phyloP scores from a whole-genome alignment of 176 grass and related monocot species.

The Secale cereale region DNA sequence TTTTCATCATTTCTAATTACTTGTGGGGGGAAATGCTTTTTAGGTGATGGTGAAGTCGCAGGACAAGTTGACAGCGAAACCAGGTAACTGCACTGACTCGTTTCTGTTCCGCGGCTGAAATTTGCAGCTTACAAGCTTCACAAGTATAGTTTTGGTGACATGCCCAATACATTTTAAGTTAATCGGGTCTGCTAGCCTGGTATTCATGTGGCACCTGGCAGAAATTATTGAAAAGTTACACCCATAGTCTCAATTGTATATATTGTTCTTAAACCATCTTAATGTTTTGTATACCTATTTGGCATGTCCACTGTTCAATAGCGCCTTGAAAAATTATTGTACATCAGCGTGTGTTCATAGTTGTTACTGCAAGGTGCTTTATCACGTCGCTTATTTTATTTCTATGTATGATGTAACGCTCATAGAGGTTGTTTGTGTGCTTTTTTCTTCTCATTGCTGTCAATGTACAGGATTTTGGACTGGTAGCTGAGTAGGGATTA shows the following conservation, averaged over 20 bases:
- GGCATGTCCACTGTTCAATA: neutral
- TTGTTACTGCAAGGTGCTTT: neutral
- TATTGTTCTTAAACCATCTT: neutral
- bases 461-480: neutral
- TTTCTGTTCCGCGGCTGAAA: constrained; percentile 10
- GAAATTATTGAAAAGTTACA: neutral
- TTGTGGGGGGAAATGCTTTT: neutral
- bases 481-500: neutral
- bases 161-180: neutral
- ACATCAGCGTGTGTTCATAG: neutral
- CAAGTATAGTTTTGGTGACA: neutral
- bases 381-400: neutral
- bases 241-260: neutral
- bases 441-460: neutral
- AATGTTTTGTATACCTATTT: neutral
- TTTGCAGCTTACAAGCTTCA: neutral
- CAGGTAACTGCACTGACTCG: constrained; percentile 43
- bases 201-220: neutral
- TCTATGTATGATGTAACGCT: neutral
- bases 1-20: neutral
- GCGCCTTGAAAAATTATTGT: neutral
- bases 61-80: constrained; percentile 81
- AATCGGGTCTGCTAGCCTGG: neutral
- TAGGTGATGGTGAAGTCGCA: constrained; percentile 91
- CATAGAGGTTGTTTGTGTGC: neutral